Conservation (phyloP, 768 basidiomycete species). For the Tricholomella constricta region DNA sequence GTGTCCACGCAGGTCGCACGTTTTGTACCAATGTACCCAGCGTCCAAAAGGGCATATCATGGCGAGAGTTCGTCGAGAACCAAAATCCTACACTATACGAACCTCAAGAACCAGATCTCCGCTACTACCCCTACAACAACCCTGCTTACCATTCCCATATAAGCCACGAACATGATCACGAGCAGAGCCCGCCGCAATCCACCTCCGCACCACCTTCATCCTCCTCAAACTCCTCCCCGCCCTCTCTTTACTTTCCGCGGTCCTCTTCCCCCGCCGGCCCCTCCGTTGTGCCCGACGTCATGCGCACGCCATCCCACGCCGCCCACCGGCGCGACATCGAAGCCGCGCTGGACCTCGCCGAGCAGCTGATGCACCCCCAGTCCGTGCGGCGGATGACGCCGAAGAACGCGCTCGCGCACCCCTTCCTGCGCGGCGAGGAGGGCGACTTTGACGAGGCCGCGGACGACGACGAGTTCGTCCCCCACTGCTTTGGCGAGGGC, state of each 20-base stretch:
- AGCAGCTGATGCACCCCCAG: constrained; percentile 73
- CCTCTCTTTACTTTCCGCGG: constrained; percentile 19
- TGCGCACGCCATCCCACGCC: constrained; percentile 24
- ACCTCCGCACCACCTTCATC: constrained; percentile 36
- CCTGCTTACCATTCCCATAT: constrained; percentile 24
- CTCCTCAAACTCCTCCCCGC: constrained; percentile 29
- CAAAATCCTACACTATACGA: constrained; percentile 73
- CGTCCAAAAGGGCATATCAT: constrained; percentile 64
- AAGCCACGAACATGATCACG: constrained; percentile 19
- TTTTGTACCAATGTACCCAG: constrained; percentile 90
- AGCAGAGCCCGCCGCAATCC: constrained; percentile 16
- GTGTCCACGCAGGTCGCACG: constrained; percentile 68
- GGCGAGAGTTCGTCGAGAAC: constrained; percentile 73
- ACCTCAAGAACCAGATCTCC: constrained; percentile 50
- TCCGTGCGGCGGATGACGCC: constrained; percentile 79
- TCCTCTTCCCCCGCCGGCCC: constrained; percentile 16
- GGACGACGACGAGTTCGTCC: constrained; percentile 68
- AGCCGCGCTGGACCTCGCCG: constrained; percentile 74
- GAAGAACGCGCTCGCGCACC: constrained; percentile 71
- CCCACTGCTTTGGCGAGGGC: constrained; percentile 63
- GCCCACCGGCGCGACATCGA: constrained; percentile 59
- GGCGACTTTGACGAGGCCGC: constrained; percentile 33
- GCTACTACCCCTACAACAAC: constrained; percentile 56
- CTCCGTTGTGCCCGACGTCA: constrained; percentile 4
- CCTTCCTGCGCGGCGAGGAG: constrained; percentile 58